Conservation (phyloP, 1,139 yeast species). For the Wickerhamomyces sp. region DNA sequence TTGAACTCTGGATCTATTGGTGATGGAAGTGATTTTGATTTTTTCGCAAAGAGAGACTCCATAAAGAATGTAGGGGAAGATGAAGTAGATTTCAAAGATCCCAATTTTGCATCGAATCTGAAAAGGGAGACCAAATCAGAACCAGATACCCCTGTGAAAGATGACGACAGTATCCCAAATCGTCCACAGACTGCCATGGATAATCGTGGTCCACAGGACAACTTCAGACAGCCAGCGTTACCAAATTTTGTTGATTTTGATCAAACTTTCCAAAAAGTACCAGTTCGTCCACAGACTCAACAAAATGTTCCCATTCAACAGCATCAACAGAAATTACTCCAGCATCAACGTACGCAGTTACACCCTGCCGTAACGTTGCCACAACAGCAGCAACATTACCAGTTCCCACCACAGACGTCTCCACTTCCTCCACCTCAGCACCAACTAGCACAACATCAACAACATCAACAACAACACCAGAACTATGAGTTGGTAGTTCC, state of each 20-base stretch:
- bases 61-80: conserved; percentile 18
- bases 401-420: not conserved
- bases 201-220: conserved; percentile 3
- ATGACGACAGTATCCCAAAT: conserved; percentile 6
- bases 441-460: not conserved
- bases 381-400: not conserved
- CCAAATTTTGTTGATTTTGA: conserved; percentile 12
- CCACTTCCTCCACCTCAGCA: not conserved
- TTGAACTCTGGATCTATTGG: conserved; percentile 10
- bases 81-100: conserved; percentile 11
- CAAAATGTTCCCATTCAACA: too few species aligned
- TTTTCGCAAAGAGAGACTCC: conserved; percentile 23
- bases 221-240: conserved; percentile 12
- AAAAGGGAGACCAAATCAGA: conserved; percentile 18
- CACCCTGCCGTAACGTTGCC: too few species aligned
- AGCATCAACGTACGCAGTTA: conserved; percentile 4
- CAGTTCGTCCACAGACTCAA: conserved; percentile 2
- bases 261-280: conserved; percentile 1
- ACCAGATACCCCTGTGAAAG: conserved; percentile 15
- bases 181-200: conserved; percentile 13
- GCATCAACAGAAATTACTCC: conserved; percentile 1
- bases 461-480: too few species aligned
- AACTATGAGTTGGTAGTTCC: not conserved
- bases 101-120: conserved; percentile 11
- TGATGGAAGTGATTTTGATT: conserved; percentile 21